Base-by-base conservation (phyloP, 1,284 basidiomycete species). In the Apiotrichum brassicae region DNA sequence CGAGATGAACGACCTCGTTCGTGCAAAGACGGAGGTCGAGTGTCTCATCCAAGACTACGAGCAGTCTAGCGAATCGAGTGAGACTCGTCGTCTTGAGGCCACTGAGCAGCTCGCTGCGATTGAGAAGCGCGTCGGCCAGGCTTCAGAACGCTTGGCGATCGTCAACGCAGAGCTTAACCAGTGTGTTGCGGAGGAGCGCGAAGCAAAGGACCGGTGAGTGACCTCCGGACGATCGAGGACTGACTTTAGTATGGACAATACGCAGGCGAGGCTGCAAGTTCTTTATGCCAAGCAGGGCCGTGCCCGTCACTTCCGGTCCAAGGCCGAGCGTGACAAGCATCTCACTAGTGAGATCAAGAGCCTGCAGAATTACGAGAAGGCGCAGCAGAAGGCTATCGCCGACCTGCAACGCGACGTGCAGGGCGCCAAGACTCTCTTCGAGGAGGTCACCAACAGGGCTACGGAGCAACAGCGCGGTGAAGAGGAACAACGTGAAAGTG, bases 221-320 rank as follows among this genome's bases (percentile, higher is more conserved):
- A 8, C 16, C 3, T 22, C 12, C 14, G 4, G 12, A 1, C 8
- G 16, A 20, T 7, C 5, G 22, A 4, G 16, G 9, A 14, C 45
- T 47, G 14, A 49, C 41, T 6, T 4, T 54, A 79, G 75, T 22
- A 78, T 93, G 57, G 88, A 91, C 54, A 81, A 83, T 35, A 82
- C 82, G 0, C 80, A 80, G 43, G 82, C 85, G 0, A 79, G 78
- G 43, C 75, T 95, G 3, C 77, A 80, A 2, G 81, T 84, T 0
- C 75, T 97, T 2, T 88, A 85, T 64, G 83, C 86, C 8, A 95
- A 95, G 67, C 88, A 89, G 67, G 90, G 90, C 1, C 85, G 93
- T 24, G 77, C 85, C 23, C 81, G 83, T 45, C 87, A 86, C 60
- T 97, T 94, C 76, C 76, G 81, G n/a, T 87, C 85, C 13, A 83